Percentiles rank a stretch among this genome's conserved stretches.
phyloP scores from a whole-genome alignment of 1,284 basidiomycete genomes.

The Caloboletus inedulis region DNA sequence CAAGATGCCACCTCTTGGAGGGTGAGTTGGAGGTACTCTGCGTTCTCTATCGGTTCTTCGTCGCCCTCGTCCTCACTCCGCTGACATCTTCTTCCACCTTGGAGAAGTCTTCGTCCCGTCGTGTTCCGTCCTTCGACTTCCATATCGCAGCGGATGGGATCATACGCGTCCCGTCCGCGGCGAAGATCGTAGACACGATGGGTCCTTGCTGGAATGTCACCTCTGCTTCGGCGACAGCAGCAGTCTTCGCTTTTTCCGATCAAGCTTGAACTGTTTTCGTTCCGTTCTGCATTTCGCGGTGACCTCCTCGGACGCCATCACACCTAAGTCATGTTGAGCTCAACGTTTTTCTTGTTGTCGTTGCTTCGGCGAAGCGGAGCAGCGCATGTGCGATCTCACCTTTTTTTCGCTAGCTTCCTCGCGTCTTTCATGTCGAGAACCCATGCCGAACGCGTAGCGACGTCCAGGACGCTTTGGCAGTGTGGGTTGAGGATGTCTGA shows the following conservation, averaged over 20 bases:
- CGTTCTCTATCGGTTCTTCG: constrained; percentile 57
- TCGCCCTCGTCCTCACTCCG: constrained; percentile 38
- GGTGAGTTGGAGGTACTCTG: constrained; percentile 92
- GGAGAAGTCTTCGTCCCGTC: constrained; percentile 3
- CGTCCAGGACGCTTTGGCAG: constrained; percentile 70
- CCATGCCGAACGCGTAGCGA: constrained; percentile 78
- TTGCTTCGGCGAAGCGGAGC: neutral
- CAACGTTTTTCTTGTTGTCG: no score
- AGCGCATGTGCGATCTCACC: constrained; percentile 38
- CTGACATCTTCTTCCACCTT: constrained; percentile 22
- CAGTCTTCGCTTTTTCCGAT: constrained; percentile 76
- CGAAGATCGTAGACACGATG: constrained; percentile 50
- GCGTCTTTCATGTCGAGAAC: constrained; percentile 59
- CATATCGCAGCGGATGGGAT: constrained; percentile 79
- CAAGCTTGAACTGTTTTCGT: constrained; percentile 87
- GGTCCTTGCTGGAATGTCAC: constrained; percentile 65
- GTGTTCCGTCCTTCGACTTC: constrained; percentile 43
- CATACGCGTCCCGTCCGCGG: constrained; percentile 40
- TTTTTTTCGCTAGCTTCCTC: constrained; percentile 52
- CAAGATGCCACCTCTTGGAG: constrained; percentile 80
- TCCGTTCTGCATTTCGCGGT: constrained; percentile 82
- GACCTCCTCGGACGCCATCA: constrained; percentile 82
- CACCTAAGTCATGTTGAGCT: neutral
- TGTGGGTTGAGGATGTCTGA: constrained; percentile 55
- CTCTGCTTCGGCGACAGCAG: constrained; percentile 72